A percentile compares a stretch with the other conserved stretches of the same genome.
Evolutionary conservation across 257 asterid genomes (phyloP).

Genomic region (Penstemon eatonii): DNA sequence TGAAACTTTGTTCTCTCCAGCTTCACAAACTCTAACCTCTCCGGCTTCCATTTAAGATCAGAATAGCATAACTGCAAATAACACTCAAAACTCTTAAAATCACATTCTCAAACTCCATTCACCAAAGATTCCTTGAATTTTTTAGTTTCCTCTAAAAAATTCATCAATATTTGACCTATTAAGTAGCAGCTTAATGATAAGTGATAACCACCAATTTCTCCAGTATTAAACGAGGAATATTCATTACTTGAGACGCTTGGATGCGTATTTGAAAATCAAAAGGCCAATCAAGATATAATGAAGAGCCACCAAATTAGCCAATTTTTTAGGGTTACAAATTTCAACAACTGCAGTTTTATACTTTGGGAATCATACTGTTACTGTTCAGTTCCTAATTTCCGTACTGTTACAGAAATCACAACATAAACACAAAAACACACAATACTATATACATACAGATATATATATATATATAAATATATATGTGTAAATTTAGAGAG

Average conservation of each 20-base stretch:
- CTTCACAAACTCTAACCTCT: slow-evolving; percentile 35
- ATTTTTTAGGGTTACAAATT: background rate
- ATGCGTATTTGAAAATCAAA: slow-evolving; percentile 3
- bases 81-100: slow-evolving; percentile 19
- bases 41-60: slow-evolving; percentile 42
- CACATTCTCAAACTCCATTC: background rate
- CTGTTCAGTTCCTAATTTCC: no score
- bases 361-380: no score
- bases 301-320: background rate
- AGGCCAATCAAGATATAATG: background rate
- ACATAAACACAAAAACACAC: background rate
- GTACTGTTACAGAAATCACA: no score
- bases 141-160: background rate
- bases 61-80: slow-evolving; percentile 49
- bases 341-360: background rate
- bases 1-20: slow-evolving; percentile 33
- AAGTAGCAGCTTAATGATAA: background rate
- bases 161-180: background rate
- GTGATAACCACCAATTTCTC: background rate
- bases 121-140: background rate
- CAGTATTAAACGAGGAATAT: background rate
- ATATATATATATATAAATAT: no score
- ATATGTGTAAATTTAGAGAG: background rate
- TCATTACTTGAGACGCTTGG: background rate
- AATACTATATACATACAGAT: background rate